Base-by-base conservation (phyloP, 2,329 filamentous ascomycete species). In the Aspergillus bombycis region DNA sequence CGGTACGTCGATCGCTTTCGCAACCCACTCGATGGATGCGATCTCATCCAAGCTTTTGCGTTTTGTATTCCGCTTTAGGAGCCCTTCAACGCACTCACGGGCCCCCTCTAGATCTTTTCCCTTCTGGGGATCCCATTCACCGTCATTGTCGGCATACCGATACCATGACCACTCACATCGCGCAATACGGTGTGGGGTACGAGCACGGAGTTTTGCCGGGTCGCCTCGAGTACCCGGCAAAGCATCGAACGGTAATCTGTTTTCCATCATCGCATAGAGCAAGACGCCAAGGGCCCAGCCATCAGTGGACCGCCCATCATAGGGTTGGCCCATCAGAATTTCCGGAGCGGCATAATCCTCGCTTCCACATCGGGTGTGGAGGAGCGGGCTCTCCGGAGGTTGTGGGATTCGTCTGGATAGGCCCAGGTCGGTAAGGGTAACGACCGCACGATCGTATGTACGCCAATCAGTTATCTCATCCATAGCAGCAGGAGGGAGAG, bases 261-360 rank as follows among this genome's bases (percentile, higher is more conserved):
- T 91, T 79, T 99, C 95, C 77, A 98, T 89, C 4, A 98, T 86
- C 1, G 95, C 93, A 75, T 98, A 99, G 0, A 98, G 85, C 3
- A 98, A 82, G 1, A 99, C 95, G 58, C 95, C 95, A 1, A 98
- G 84, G 0, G 94, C 96, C 95, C 95, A 99, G 11, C 93, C 93
- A 75, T 99, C 95, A 0, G 91, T 97, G 1, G 90, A 88, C 43
- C 93, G 91, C 36, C 95, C 95, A 75, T 98, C 94, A 75, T 99
- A 99, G 9, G 92, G 88, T 74, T 97, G 92, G 28, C 94, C 94
- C 84, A 99, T 92, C 60, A 99, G 90, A 53, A 99, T 93, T 77
- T 99, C 95, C 0, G 95, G 95, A 0, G 95, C 94, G 1, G 94
- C 94, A 75, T 99, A 99, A 79, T 99, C 95, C 79, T 98, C 95